Evolutionary conservation across 306 rosid genomes (phyloP), one percentile per base, ranked within the genome.

Genomic region (Prunus mongolica): DNA sequence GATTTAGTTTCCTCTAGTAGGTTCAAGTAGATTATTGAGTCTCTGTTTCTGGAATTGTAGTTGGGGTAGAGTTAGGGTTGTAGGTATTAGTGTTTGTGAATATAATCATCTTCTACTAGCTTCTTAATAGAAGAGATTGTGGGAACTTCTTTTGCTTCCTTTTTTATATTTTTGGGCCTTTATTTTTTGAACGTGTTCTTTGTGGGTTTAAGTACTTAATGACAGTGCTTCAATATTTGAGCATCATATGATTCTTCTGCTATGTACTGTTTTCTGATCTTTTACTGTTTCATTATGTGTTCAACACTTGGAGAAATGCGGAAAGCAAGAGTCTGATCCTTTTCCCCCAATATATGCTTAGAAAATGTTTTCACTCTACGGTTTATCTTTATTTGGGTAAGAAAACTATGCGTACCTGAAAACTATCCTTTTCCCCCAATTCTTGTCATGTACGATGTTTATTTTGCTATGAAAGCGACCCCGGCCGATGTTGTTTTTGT

Each of bases 61-160:
- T 66, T 49, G 67, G 55, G 18, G 14, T 74, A 67, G 80, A 75
- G 81, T 30, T 63, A 82, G 74, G 38, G 49, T 58, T 78, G 56
- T 71, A 65, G 82, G 45, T 87, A 38, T 9, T 81, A 67, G 72
- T 57, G 72, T 76, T 67, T 92, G 97, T 89, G 96, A 78, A 90
- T 90, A 91, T 78, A 61, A 71, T 84, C 69, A 54, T 84, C 74
- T 74, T 38, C 66, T 16, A n/a, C 80, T 71, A 44, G 69, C 60
- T 41, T 64, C 62, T 45, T 25, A 67, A 41, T 20, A 20, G 57
- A 64, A 3, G 66, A 14, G 46, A 3, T 78, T 41, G 20, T 63
- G 56, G 65, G 55, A 55, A 6, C 28, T 16, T 55, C 0, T 12
- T 12, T 45, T 65, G 32, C n/a, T 13, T 38, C 15, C 12, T 6